phyloP scores from a whole-genome alignment of 2,329 filamentous ascomycete species.

The Penicillium polonicum region DNA sequence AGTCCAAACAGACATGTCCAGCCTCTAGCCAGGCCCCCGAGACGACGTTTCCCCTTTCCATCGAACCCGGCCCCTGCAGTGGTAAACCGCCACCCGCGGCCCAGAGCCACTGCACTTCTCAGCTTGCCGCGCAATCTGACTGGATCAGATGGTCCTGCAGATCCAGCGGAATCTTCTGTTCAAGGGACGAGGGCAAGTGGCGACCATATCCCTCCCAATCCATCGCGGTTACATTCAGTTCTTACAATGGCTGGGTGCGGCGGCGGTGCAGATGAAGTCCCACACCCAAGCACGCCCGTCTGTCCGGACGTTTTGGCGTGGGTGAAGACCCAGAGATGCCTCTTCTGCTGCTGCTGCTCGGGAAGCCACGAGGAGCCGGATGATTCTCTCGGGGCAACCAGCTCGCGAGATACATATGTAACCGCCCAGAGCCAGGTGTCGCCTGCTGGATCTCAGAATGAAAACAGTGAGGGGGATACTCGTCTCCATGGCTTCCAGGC shows the following conservation, averaged over 20 bases:
- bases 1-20: not conserved
- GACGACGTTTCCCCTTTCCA: slow-evolving; percentile 1
- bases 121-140: not conserved
- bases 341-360: slow-evolving; percentile 15
- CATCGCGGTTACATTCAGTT: slow-evolving; percentile 4
- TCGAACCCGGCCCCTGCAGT: not conserved
- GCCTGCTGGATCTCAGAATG: slow-evolving; percentile 1
- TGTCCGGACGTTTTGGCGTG: slow-evolving; percentile 2
- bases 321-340: slow-evolving; percentile 6
- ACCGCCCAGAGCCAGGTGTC: slow-evolving; percentile 16
- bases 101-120: slow-evolving; percentile 1
- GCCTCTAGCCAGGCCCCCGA: not conserved
- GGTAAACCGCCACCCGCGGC: not conserved
- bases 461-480: not conserved
- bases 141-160: not conserved
- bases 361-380: not conserved
- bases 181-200: not conserved
- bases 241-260: not conserved
- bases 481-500: not conserved
- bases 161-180: not conserved
- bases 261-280: not conserved
- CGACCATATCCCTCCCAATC: not conserved
- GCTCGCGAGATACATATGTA: slow-evolving; percentile 18
- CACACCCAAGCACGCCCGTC: not conserved
- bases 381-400: slow-evolving; percentile 4